Percentiles rank a stretch among this genome's conserved stretches.
Evolutionary conservation across 2,329 filamentous ascomycete genomes (phyloP).

Genomic region (Aspergillus flavus): DNA sequence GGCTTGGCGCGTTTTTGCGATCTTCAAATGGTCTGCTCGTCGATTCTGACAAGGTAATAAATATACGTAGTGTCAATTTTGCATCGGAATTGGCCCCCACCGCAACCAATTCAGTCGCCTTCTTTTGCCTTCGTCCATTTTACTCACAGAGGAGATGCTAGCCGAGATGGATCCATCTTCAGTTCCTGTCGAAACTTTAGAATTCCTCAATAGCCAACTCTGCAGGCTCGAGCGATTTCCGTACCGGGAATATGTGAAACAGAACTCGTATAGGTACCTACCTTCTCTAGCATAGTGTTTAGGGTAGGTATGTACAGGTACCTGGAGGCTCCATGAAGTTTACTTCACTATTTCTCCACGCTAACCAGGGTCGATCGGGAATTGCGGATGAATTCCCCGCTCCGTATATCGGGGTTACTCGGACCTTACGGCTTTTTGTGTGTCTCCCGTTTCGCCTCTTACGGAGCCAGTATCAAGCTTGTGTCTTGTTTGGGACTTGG

Average conservation of each 20-base stretch:
- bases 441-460: neutral
- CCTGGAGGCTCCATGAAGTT: neutral
- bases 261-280: neutral
- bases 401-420: neutral
- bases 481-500: neutral
- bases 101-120: neutral
- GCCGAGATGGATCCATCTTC: neutral
- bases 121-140: neutral
- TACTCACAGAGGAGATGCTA: neutral
- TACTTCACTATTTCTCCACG: neutral
- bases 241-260: neutral
- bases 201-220: neutral
- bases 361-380: neutral
- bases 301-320: neutral
- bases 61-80: neutral
- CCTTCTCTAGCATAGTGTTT: neutral
- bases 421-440: neutral
- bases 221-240: neutral
- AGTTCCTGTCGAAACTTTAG: constrained; percentile 2
- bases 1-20: neutral
- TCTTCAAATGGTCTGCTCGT: neutral
- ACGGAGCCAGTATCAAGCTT: neutral
- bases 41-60: neutral
- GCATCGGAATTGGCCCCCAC: constrained; percentile 1
- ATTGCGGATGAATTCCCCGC: constrained; percentile 6